Percentiles rank a stretch among this genome's conserved stretches.
Conservation (phyloP, 441 rosid genomes). For the Eutrema salsugineum region DNA sequence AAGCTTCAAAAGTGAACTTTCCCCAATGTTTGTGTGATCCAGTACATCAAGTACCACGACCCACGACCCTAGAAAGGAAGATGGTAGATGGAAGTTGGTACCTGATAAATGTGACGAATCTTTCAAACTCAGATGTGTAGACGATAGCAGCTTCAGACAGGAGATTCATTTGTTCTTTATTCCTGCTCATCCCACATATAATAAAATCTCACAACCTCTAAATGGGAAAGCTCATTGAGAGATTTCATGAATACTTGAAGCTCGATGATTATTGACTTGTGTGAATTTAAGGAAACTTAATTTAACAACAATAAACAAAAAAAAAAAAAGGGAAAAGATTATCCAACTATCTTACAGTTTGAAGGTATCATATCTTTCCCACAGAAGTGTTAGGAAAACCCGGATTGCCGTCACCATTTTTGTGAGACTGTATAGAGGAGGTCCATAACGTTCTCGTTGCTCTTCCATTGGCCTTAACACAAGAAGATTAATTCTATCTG, state of each 20-base stretch:
- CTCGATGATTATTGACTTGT: background rate
- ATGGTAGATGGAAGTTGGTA: slow-evolving; percentile 35
- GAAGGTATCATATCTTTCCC: slow-evolving; percentile 59
- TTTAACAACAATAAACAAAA: background rate
- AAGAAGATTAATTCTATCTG: slow-evolving; percentile 20
- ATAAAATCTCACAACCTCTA: slow-evolving; percentile 24
- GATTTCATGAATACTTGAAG: background rate
- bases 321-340: background rate
- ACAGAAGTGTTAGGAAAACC: slow-evolving; percentile 57
- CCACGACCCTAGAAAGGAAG: slow-evolving; percentile 7
- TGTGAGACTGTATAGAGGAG: slow-evolving; percentile 87
- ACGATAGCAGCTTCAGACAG: slow-evolving; percentile 72
- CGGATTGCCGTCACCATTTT: slow-evolving; percentile 58
- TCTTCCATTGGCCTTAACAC: slow-evolving; percentile 95
- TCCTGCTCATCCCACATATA: slow-evolving; percentile 44
- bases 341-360: slow-evolving; percentile 56
- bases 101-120: slow-evolving; percentile 83
- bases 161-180: slow-evolving; percentile 47
- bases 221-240: background rate
- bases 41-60: slow-evolving; percentile 5
- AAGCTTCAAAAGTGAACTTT: background rate
- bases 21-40: slow-evolving; percentile 6
- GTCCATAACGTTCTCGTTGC: slow-evolving; percentile 95
- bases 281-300: slow-evolving; percentile 6
- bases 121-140: slow-evolving; percentile 73